Conservation (phyloP, 2,329 filamentous ascomycete genomes). For the Diaporthe batatas region DNA sequence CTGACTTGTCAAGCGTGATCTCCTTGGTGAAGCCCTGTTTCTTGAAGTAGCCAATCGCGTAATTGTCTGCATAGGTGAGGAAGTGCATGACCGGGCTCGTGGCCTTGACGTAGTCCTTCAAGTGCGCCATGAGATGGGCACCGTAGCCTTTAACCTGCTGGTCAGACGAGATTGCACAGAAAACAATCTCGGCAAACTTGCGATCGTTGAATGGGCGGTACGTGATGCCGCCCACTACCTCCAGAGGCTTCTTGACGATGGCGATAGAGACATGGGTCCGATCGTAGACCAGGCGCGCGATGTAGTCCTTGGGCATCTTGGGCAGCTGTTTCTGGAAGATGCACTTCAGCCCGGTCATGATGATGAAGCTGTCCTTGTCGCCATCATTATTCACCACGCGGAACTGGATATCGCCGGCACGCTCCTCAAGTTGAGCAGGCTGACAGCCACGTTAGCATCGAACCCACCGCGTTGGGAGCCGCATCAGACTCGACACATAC, state of each 20-base stretch:
- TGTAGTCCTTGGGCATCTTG: slow-evolving; percentile 99
- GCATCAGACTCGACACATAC: slow-evolving; percentile 56
- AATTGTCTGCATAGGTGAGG: slow-evolving; percentile 98
- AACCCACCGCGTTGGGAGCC: background rate
- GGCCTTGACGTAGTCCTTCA: slow-evolving; percentile 98
- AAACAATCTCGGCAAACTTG: slow-evolving; percentile 97
- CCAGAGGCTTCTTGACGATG: slow-evolving; percentile 95
- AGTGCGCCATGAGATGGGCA: slow-evolving; percentile 95
- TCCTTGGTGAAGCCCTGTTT: slow-evolving; percentile 99
- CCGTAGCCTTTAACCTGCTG: slow-evolving; percentile 99
- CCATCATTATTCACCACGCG: slow-evolving; percentile 98
- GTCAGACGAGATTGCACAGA: slow-evolving; percentile 96
- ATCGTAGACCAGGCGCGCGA: slow-evolving; percentile 96
- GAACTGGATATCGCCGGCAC: slow-evolving; percentile 94
- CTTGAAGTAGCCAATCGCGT: slow-evolving; percentile 98
- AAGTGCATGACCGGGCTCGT: slow-evolving; percentile 99
- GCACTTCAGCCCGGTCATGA: slow-evolving; percentile 94
- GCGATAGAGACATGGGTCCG: slow-evolving; percentile 96
- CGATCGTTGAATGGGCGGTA: slow-evolving; percentile 94
- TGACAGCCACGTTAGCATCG: slow-evolving; percentile 53
- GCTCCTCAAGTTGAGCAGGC: slow-evolving; percentile 93
- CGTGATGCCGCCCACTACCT: slow-evolving; percentile 97
- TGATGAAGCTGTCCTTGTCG: slow-evolving; percentile 87
- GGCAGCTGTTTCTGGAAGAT: slow-evolving; percentile 99
- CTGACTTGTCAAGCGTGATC: slow-evolving; percentile 88